Evolutionary conservation across 164 flowering plant genomes (phyloP), one percentile per base, ranked within the genome.

Genomic region (Magnolia sinica): DNA sequence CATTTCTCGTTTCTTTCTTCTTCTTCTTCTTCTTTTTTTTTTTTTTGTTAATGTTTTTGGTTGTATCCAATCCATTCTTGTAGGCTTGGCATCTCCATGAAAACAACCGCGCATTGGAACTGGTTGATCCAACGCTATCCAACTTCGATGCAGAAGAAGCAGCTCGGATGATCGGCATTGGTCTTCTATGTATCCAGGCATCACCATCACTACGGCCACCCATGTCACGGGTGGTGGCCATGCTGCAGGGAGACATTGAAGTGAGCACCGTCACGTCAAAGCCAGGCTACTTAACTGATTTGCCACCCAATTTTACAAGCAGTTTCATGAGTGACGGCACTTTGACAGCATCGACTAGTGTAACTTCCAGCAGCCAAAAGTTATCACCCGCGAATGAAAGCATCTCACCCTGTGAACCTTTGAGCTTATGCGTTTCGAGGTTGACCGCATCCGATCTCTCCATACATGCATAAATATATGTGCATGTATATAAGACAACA

Each of bases 141-240:
- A 68, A 81, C 14, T 89, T 83, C 52, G 50, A 80, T 31, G 85
- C 82, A 73, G 82, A 80, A 52, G 89, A 88, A 80, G 91, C 79
- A 1, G 80, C 55, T 65, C 74, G 88, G 51, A 69, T 91, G n/a
- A 81, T 89, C 14, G 81, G 85, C 24, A 72, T 89, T 7, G 84
- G 87, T 29, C 87, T 91, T 51, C 37, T 91, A 73, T 91, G 94
- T 87, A 91, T 86, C 9, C 94, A 91, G 78, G 80, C 92, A 22
- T 86, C 91, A 24, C 94, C 92, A 71, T 27, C 59, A 24, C 78
- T 83, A 16, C 85, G 92, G 3, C 94, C 92, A 4, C 29, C 87
- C 20, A 91, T 91, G 92, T 88, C 94, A 1, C 88, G 91, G 4
- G 91, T 84, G 20, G 79, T 87, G 14, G 89, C 88, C 16, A 90